phyloP scores from a whole-genome alignment of 2,329 filamentous ascomycete species.

The Fusarium zealandicum region DNA sequence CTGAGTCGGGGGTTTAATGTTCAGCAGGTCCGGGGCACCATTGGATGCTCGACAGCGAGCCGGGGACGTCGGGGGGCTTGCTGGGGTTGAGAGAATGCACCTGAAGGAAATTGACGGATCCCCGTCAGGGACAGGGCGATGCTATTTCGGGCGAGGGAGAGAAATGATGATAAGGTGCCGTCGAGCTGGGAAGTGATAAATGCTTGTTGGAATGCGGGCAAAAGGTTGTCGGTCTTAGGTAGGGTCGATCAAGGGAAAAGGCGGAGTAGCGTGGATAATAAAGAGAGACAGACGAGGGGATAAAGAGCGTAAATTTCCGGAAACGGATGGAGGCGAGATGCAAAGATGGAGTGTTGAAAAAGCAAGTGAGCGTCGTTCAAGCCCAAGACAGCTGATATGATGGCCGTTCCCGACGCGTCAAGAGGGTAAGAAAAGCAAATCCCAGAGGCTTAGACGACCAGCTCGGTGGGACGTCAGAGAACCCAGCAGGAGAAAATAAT shows the following conservation, averaged over 20 bases:
- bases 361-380: constrained; percentile 29
- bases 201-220: constrained; percentile 12
- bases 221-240: constrained; percentile 2
- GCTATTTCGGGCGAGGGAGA: constrained; percentile 29
- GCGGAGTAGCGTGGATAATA: not conserved
- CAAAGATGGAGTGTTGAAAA: constrained; percentile 29
- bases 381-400: constrained; percentile 12
- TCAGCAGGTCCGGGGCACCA: constrained; percentile 33
- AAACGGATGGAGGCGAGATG: constrained; percentile 16
- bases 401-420: constrained; percentile 1
- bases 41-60: constrained; percentile 21
- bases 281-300: constrained; percentile 3
- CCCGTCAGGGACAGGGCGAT: constrained; percentile 36
- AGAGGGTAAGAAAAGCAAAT: constrained; percentile 11
- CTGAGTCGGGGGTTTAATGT: constrained; percentile 7
- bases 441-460: not conserved
- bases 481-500: constrained; percentile 10
- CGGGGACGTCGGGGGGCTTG: constrained; percentile 29
- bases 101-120: constrained; percentile 33
- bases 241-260: constrained; percentile 5
- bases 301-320: constrained; percentile 28
- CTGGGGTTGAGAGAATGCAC: constrained; percentile 12
- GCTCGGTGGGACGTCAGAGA: no score
- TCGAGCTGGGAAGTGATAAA: constrained; percentile 17
- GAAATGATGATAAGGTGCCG: constrained; percentile 33